Evolutionary conservation across 106 monocot species (phyloP).

Genomic region (Acorus gramineus): DNA sequence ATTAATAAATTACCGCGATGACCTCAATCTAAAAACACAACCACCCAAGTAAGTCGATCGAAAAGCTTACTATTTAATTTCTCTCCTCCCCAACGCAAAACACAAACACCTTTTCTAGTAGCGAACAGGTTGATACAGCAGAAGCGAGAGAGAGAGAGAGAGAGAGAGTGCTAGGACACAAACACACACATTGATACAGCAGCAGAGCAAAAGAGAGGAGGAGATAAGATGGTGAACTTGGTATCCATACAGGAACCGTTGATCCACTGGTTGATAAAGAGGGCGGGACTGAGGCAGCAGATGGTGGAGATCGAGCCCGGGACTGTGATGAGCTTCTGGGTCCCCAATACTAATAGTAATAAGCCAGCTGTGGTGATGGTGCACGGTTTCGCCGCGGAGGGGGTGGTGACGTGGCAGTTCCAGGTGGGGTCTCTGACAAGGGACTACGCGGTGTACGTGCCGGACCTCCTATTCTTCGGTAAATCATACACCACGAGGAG

Average conservation of each 20-base stretch:
- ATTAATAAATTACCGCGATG: too few relatives aligned
- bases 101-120: too few relatives aligned
- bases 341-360: constrained; percentile 47
- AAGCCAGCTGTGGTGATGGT: constrained; percentile 74
- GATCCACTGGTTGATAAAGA: constrained; percentile 39
- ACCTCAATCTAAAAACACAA: too few relatives aligned
- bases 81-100: too few relatives aligned
- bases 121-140: too few relatives aligned
- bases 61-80: too few relatives aligned
- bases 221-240: constrained; percentile 62
- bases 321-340: constrained; percentile 69
- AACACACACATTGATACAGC: too few relatives aligned
- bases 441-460: constrained; percentile 62
- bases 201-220: not conserved
- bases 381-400: constrained; percentile 88
- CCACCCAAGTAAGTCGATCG: too few relatives aligned
- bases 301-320: constrained; percentile 58
- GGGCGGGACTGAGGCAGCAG: constrained; percentile 51
- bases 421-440: constrained; percentile 40
- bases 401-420: constrained; percentile 83
- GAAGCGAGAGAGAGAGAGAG: too few relatives aligned
- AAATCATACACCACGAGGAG: constrained; percentile 25
- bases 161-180: too few relatives aligned
- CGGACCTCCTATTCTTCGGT: constrained; percentile 88
- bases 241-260: constrained; percentile 64